phyloP scores from a whole-genome alignment of 305 asterid genomes.

The Fraxinus latifolia region DNA sequence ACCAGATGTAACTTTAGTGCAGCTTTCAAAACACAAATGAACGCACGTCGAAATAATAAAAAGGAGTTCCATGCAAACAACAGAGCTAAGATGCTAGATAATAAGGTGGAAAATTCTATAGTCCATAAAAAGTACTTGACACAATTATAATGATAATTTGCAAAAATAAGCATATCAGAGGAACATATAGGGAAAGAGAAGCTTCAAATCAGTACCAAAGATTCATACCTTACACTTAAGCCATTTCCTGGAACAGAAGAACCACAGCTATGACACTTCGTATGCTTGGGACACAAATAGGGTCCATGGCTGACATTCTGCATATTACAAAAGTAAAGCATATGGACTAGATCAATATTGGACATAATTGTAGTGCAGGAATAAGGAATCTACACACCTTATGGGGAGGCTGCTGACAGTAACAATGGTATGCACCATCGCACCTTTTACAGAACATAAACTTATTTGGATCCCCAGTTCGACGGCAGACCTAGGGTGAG shows the following conservation, averaged over 20 bases:
- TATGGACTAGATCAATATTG: slow-evolving; percentile 20
- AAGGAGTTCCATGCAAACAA: neutral
- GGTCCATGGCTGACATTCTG: slow-evolving; percentile 96
- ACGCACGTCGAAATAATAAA: neutral
- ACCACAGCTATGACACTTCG: slow-evolving; percentile 90
- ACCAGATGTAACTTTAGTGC: neutral
- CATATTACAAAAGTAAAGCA: slow-evolving; percentile 29
- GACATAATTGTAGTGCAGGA: neutral
- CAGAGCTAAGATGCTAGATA: neutral
- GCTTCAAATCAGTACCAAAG: slow-evolving; percentile 10
- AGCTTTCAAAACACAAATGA: neutral
- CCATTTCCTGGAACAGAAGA: slow-evolving; percentile 98
- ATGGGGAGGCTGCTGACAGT: slow-evolving; percentile 87
- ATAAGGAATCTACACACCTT: slow-evolving; percentile 32
- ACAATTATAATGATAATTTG: neutral
- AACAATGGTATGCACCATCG: slow-evolving; percentile 91
- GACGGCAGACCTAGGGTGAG: slow-evolving; percentile 65
- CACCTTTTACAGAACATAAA: slow-evolving; percentile 97
- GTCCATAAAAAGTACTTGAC: neutral
- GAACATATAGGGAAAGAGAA: neutral
- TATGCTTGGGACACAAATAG: slow-evolving; percentile 92
- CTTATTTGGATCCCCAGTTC: slow-evolving; percentile 90
- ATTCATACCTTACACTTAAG: slow-evolving; percentile 72
- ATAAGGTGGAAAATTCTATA: neutral
- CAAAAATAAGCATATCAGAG: neutral